Percentiles rank a stretch among this genome's conserved stretches.
These are phyloP conservation scores for Phanerodontia chrysosporium DNA, from an alignment of 768 basidiomycete genomes.

Conservation along the genomic window DNA sequence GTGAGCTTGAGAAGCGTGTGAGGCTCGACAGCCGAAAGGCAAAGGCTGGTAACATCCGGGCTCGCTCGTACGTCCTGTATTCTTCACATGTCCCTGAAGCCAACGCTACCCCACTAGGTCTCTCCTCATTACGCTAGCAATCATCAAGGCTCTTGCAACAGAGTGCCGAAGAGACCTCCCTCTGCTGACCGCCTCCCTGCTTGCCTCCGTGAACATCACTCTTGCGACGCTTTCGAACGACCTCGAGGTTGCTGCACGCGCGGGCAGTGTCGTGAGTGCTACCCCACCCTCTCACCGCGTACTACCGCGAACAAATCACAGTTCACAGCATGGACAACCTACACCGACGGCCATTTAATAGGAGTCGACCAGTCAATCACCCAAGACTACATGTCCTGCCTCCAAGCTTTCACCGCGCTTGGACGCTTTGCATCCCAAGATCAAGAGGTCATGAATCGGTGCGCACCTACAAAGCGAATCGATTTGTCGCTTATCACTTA, in stretches of 20 bases:
- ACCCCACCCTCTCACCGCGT: background rate
- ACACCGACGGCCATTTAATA: slow-evolving; percentile 80
- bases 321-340: slow-evolving; percentile 92
- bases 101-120: slow-evolving; percentile 37
- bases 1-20: slow-evolving; percentile 73
- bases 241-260: slow-evolving; percentile 70
- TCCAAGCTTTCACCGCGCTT: slow-evolving; percentile 61
- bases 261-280: slow-evolving; percentile 71
- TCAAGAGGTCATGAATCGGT: slow-evolving; percentile 75
- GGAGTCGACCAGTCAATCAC: slow-evolving; percentile 73
- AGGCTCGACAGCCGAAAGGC: slow-evolving; percentile 64
- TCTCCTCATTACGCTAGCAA: slow-evolving; percentile 78
- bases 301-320: slow-evolving; percentile 24
- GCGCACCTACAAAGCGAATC: slow-evolving; percentile 13
- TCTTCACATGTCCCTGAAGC: background rate
- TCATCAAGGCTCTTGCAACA: slow-evolving; percentile 75
- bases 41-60: slow-evolving; percentile 68
- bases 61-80: slow-evolving; percentile 62
- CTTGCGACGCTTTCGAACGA: slow-evolving; percentile 55
- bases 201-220: slow-evolving; percentile 58
- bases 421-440: slow-evolving; percentile 54
- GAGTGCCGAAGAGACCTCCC: slow-evolving; percentile 86
- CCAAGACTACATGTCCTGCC: slow-evolving; percentile 61
- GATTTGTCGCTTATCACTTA: no score
- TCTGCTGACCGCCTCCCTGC: slow-evolving; percentile 65